These are phyloP conservation scores for Spathaspora sp. DNA, from an alignment of 1,139 yeast species.

Conservation along the genomic window DNA sequence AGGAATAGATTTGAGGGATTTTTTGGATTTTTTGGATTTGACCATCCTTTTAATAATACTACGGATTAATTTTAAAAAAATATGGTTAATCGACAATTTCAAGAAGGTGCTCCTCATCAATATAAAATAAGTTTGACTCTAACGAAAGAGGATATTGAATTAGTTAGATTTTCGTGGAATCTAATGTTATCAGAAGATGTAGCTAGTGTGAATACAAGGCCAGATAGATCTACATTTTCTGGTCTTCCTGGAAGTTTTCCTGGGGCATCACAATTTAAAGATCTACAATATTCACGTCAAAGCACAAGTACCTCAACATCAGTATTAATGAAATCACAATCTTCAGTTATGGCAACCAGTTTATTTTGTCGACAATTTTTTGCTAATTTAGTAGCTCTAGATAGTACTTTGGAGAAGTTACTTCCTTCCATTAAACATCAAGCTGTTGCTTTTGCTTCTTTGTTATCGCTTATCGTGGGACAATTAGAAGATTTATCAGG, in stretches of 20 bases:
- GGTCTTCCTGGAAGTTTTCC: conserved; percentile 3
- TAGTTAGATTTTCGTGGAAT: conserved; percentile 46
- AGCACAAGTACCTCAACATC: not conserved
- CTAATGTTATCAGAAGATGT: conserved; percentile 43
- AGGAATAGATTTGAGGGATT: too few species aligned
- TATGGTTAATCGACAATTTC: conserved; percentile 52
- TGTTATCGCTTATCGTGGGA: conserved; percentile 58
- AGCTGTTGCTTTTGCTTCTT: conserved; percentile 80
- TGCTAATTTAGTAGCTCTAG: conserved; percentile 55
- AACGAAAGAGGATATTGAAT: conserved; percentile 35
- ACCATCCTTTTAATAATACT: too few species aligned
- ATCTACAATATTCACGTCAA: conserved; percentile 2
- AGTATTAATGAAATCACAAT: not conserved
- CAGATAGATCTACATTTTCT: not conserved
- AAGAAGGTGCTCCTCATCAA: conserved; percentile 16
- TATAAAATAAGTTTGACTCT: conserved; percentile 31
- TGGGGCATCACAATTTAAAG: not conserved
- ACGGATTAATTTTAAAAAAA: conserved; percentile 30
- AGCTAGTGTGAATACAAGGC: not conserved
- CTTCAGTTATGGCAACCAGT: conserved; percentile 42
- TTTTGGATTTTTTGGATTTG: too few species aligned
- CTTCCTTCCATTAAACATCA: conserved; percentile 70
- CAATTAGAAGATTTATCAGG: conserved; percentile 38
- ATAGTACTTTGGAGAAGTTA: conserved; percentile 51
- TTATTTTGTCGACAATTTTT: conserved; percentile 64